phyloP scores from a whole-genome alignment of 2,329 filamentous ascomycete genomes.

The Beauveria sp. region DNA sequence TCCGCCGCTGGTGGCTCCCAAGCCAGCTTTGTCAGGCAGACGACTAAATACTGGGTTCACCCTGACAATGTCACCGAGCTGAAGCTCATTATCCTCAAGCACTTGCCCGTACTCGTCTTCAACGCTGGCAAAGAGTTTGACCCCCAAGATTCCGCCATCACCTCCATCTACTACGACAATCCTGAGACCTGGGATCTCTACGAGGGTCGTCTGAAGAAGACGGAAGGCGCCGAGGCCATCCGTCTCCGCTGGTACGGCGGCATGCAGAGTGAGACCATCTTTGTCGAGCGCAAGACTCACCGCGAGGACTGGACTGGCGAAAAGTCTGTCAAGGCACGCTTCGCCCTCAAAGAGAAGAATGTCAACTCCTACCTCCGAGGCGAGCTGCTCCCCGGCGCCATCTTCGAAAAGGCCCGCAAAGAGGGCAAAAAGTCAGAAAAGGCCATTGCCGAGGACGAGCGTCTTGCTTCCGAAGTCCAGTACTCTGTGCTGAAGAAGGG shows the following conservation, averaged over 20 bases:
- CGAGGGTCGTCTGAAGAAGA: conserved; percentile 91
- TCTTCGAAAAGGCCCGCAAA: conserved; percentile 95
- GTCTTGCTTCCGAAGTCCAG: conserved; percentile 84
- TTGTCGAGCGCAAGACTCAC: conserved; percentile 96
- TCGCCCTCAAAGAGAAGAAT: conserved; percentile 93
- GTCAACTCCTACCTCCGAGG: conserved; percentile 86
- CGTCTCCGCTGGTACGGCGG: conserved; percentile 95
- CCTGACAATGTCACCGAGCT: conserved; percentile 96
- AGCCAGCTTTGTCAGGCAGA: conserved; percentile 93
- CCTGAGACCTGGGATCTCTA: conserved; percentile 91
- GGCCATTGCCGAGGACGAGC: conserved; percentile 85
- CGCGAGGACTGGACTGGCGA: conserved; percentile 98
- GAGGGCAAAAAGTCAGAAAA: conserved; percentile 91
- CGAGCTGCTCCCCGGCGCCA: conserved; percentile 71
- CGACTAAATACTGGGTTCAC: conserved; percentile 99
- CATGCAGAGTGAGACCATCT: conserved; percentile 92
- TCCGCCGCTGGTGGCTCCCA: conserved; percentile 84
- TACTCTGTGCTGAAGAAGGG: conserved; percentile 85
- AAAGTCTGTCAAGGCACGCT: conserved; percentile 96
- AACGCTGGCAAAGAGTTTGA: conserved; percentile 97
- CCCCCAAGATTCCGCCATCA: conserved; percentile 82
- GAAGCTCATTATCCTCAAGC: conserved; percentile 96
- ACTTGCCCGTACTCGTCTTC: conserved; percentile 93
- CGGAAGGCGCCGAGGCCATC: conserved; percentile 93
- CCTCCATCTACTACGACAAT: conserved; percentile 98